Base-by-base conservation (phyloP, 345 rosid species). In the Citrus maxima region DNA sequence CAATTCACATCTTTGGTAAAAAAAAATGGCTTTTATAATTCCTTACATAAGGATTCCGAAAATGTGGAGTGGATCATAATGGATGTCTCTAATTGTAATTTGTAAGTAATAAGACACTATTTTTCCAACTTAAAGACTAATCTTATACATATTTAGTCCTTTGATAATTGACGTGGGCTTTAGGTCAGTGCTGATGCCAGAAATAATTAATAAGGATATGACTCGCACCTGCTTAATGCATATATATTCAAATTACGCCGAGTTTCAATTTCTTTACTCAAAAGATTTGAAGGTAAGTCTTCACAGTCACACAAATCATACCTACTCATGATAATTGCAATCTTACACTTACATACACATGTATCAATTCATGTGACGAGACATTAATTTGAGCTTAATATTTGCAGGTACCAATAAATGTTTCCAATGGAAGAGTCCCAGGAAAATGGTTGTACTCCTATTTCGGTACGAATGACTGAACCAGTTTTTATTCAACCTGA, bases 401-500 rank as follows among this genome's bases (percentile, higher is more conserved):
- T n/a, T 14, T 67, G 72, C 72, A 67, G 72, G 54, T 67, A 5
- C 30, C n/a, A 0, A 1, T 67, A 6, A 38, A 38, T 1, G 13
- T 38, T 38, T 67, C 18, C 60, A 24, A 71, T 71, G 74, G 62
- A 71, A 24, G 74, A 25, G 49, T 70, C 19, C 4, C 5, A 10
- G 18, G 42, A 54, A 54, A 71, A 71, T 30, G 74, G 74, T 9
- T 18, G 42, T 51, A 7, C 8, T 51, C 4, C 18, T 21, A 2
- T 71, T 28, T 21, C 62, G 1, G 62, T 54, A 1, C 22, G 12
- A 71, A 71, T 16, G 18, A 51, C 16, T 25, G 49, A 35, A 8
- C 67, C 76, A 0, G 2, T 51, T 22, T 24, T 73, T 13, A 68
- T 80, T 46, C 64, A 30, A n/a, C 79, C 75, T 18, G 72, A 78